Base-by-base conservation (phyloP, 2,329 filamentous ascomycete genomes). In the Chaetomiaceae sp. region DNA sequence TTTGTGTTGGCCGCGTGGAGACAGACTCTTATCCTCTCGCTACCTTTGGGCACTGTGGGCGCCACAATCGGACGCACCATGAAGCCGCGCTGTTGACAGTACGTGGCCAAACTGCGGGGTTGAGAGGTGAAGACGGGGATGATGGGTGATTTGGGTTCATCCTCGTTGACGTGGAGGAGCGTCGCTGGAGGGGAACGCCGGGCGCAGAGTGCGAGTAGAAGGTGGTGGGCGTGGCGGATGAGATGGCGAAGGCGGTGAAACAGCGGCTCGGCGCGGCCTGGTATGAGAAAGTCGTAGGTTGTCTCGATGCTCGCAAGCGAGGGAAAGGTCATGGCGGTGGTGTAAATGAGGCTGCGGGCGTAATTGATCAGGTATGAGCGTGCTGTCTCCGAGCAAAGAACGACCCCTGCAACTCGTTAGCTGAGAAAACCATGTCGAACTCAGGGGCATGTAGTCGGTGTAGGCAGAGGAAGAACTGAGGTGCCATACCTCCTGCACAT, bases 281-380 rank as follows among this genome's bases (percentile, higher is more conserved):
- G 52, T n/a, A 49, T 49, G n/a, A 65, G 51, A 43, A 61, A 61
- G 33, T 61, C 53, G 41, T 66, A 65, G 3, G 56, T 51, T 5
- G 54, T 49, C 34, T 60, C 53, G 29, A 66, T 62, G 42, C 58
- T 59, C 3, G 51, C 54, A 3, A 66, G 56, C 4, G 49, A 42
- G n/a, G 54, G 49, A 32, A 54, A 46, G 2, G 40, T n/a, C 45
- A 52, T 49, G 35, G 52, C 46, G 7, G 54, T 52, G 29, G 84
- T 87, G 61, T 87, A 89, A 45, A 88, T 87, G 34, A 88, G 65
- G 2, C 76, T 81, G n/a, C 84, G 76, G 1, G 84, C 83, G 58
- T 88, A 88, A 58, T 89, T 88, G 62, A 88, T 75, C 42, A 88
- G 69, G 52, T 87, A 88, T 1, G 76, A 65, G 19, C 81, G 69